These are phyloP conservation scores for Achaetomium macrosporum DNA, from an alignment of 2,329 filamentous ascomycete species.

Conservation along the genomic window DNA sequence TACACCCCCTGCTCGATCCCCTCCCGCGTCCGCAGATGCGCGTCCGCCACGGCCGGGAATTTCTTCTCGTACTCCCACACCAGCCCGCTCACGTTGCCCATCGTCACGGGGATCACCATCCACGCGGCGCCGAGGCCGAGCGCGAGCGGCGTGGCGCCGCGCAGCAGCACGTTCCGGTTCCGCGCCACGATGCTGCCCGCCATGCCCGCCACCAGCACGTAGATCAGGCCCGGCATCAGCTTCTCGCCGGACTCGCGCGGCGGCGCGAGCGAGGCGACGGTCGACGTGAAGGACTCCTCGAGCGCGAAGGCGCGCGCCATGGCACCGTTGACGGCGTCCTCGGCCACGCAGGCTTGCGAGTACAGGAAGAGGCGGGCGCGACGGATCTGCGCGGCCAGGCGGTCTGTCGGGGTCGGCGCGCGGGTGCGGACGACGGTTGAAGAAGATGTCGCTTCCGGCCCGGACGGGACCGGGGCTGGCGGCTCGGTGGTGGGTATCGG, in stretches of 20 bases:
- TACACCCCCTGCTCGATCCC: conserved; percentile 62
- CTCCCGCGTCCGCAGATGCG: conserved; percentile 68
- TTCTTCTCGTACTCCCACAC: conserved; percentile 90
- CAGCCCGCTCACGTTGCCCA: conserved; percentile 79
- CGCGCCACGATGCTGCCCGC: conserved; percentile 85
- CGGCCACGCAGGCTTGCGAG: conserved; percentile 63
- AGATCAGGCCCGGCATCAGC: conserved; percentile 82
- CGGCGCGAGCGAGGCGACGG: conserved; percentile 82
- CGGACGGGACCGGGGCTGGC: conserved; percentile 10
- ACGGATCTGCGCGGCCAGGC: conserved; percentile 77
- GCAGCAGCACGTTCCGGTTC: conserved; percentile 78
- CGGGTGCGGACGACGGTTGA: conserved; percentile 27
- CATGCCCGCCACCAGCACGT: conserved; percentile 92
- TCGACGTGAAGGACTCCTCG: conserved; percentile 85
- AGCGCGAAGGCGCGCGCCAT: conserved; percentile 77
- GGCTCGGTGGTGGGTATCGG: conserved; percentile 9
- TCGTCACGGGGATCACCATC: conserved; percentile 81
- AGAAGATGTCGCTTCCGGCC: conserved; percentile 19
- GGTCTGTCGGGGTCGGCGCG: conserved; percentile 76
- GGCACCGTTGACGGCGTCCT: conserved; percentile 76
- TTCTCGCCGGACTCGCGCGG: conserved; percentile 79
- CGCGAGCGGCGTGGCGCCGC: conserved; percentile 68
- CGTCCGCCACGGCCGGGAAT: conserved; percentile 75
- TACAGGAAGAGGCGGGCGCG: conserved; percentile 76
- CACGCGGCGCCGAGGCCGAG: conserved; percentile 80